Conservation (phyloP, 345 rosid species). For the Arabidopsis thaliana region TAIR10.1 NC_003071.7:15484501-15485000, state of each 20-base stretch:
- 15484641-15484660: slow-evolving; percentile 29
- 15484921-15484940: slow-evolving; percentile 40
- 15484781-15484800: slow-evolving; percentile 8
- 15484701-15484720: slow-evolving; percentile 25
- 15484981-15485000: slow-evolving; percentile 26
- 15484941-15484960: slow-evolving; percentile 41
- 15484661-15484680: slow-evolving; percentile 27
- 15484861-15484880: slow-evolving; percentile 45
- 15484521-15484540: slow-evolving; percentile 8
- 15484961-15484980: slow-evolving; percentile 15
- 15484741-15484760: slow-evolving; percentile 1
- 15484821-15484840: slow-evolving; percentile 47
- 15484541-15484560: background rate
- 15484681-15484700: slow-evolving; percentile 25
- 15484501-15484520: background rate
- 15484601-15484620: slow-evolving; percentile 23
- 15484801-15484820: slow-evolving; percentile 35
- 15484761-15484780: background rate
- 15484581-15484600: slow-evolving; percentile 11
- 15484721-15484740: background rate
- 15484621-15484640: slow-evolving; percentile 4
- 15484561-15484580: background rate
- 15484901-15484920: slow-evolving; percentile 41
- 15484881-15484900: slow-evolving; percentile 32
- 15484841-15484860: slow-evolving; percentile 38